A percentile compares a stretch with the other conserved stretches of the same genome.
Conservation (phyloP, 805 yeast species). For the Candida namnaoensis region DNA sequence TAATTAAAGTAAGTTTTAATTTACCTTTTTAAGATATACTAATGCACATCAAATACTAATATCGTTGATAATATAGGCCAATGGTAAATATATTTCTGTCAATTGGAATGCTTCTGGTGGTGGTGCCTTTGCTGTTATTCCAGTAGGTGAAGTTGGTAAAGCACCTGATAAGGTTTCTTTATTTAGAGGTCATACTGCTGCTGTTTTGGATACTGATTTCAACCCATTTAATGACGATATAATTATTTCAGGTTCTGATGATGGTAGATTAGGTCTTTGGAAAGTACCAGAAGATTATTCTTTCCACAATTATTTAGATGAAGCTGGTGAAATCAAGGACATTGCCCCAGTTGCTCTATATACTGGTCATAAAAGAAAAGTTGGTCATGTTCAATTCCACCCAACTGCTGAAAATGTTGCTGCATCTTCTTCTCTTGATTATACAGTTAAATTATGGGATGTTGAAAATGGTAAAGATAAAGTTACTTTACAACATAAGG, state of each 20-base stretch:
- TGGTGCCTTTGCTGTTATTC: constrained; percentile 94
- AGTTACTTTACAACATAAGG: constrained; percentile 75
- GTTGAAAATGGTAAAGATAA: constrained; percentile 63
- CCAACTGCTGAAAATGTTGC: constrained; percentile 83
- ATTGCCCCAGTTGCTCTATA: constrained; percentile 62
- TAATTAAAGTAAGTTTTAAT: constrained; percentile 41
- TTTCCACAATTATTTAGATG: constrained; percentile 48
- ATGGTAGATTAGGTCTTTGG: constrained; percentile 80
- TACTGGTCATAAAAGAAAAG: constrained; percentile 86
- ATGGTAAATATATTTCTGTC: constrained; percentile 78
- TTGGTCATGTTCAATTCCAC: constrained; percentile 85
- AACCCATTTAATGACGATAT: constrained; percentile 79
- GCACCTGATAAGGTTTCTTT: constrained; percentile 90
- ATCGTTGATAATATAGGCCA: constrained; percentile 29
- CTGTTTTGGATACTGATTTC: constrained; percentile 92
- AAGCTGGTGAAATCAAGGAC: constrained; percentile 54
- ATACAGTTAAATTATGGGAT: constrained; percentile 89
- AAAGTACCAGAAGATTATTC: constrained; percentile 77
- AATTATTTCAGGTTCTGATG: constrained; percentile 76
- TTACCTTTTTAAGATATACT: no score
- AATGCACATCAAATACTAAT: background rate
- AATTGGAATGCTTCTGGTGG: constrained; percentile 97
- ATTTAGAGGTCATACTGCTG: constrained; percentile 93
- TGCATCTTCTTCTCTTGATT: constrained; percentile 87
- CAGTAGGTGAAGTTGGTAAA: constrained; percentile 79